These are phyloP conservation scores for Podospora pseudocomata DNA, from an alignment of 495 filamentous ascomycete genomes.

Conservation along the genomic window DNA sequence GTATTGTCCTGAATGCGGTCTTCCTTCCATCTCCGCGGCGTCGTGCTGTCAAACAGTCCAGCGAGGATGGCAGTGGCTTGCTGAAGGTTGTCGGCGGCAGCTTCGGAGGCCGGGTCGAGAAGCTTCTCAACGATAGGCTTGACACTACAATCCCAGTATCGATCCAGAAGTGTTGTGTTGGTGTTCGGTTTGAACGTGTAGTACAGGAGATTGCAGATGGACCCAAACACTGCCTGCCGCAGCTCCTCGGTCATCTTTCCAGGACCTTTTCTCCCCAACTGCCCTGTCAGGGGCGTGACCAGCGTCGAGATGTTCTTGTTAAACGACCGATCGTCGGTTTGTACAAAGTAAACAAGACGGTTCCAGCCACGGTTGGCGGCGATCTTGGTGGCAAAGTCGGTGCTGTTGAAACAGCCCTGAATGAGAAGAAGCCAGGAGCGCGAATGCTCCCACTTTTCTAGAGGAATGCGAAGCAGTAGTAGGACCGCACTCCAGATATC, in stretches of 20 bases:
- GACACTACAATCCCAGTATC: conserved; percentile 77
- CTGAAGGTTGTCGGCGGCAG: conserved; percentile 36
- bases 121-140: conserved; percentile 50
- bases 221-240: conserved; percentile 59
- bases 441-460: conserved; percentile 71
- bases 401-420: conserved; percentile 79
- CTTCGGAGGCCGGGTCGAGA: conserved; percentile 26
- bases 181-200: conserved; percentile 75
- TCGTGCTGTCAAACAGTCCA: conserved; percentile 63
- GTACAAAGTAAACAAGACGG: conserved; percentile 68
- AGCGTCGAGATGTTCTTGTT: conserved; percentile 61
- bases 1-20: conserved; percentile 59
- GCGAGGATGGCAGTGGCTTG: conserved; percentile 62
- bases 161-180: conserved; percentile 58
- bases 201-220: conserved; percentile 77
- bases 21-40: conserved; percentile 67
- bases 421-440: conserved; percentile 70
- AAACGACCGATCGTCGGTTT: conserved; percentile 58
- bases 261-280: conserved; percentile 61
- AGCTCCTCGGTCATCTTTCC: conserved; percentile 55
- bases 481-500: conserved; percentile 83
- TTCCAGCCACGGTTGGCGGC: conserved; percentile 83
- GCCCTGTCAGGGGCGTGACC: conserved; percentile 62
- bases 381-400: conserved; percentile 63
- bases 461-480: conserved; percentile 63